Base-by-base conservation (phyloP, 768 basidiomycete species). In the Xerocomus brunneocitrinus region DNA sequence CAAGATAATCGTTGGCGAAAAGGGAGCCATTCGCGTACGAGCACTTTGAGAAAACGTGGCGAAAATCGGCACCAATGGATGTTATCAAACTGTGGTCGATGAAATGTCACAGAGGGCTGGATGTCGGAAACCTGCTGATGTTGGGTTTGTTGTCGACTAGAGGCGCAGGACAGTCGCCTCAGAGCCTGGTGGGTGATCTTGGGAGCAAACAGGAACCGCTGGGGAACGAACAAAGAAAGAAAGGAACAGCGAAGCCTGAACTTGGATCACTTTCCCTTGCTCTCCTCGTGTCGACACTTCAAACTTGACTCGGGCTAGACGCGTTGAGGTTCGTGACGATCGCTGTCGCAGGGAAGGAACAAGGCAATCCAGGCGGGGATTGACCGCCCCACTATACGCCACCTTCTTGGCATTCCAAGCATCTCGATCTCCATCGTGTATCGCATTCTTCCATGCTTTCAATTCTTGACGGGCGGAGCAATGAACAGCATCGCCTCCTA, bases 401-500 rank as follows among this genome's bases (percentile, higher is more conserved):
- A 45, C 55, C 25, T 52, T 53, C 49, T 25, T 56, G 44, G 51
- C 13, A 36, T 31, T 14, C 56, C 16, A 0, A 49, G 46, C 16
- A 58, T 38, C 43, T 56, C 41, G 16, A 63, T 50, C 44, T 52
- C 54, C 3, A 47, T 53, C 47, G 52, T 6, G 49, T 54, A 14
- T 16, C 3, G 39, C 16, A 34, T 55, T 50, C 31, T 7, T 59
- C 13, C 38, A 47, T 2, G 10, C 41, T 22, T 53, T 53, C 19
- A 10, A 2, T 32, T 22, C 30, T 48, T 28, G 14, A 49, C 52
- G 16, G 54, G 54, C 16, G 49, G 24, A 4, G 63, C 43, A 5
- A 44, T 14, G 24, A 50, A 59, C 27, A 50, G 2, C 13, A 22
- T 19, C 38, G 8, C 38, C 38, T 1, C 41, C 25, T 8, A 4